Evolutionary conservation across 768 basidiomycete genomes (phyloP).

Genomic region (Amanita fuliginea): DNA sequence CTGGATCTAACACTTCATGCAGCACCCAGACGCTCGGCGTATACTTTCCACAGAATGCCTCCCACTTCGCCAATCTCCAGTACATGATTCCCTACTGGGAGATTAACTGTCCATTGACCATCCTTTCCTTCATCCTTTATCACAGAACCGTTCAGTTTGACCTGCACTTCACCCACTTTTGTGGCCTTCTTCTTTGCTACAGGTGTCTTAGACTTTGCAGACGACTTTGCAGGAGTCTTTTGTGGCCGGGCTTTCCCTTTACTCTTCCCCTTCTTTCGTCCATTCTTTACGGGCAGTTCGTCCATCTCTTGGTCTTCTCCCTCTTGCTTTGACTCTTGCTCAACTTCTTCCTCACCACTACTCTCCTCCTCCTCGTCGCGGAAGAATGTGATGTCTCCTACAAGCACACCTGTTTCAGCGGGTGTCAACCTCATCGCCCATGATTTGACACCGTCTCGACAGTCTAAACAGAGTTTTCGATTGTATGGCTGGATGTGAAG

Average conservation of each 20-base stretch:
- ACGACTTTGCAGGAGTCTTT: conserved; percentile 21
- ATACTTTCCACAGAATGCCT: conserved; percentile 62
- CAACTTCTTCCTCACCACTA: conserved; percentile 43
- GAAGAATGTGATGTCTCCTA: conserved; percentile 44
- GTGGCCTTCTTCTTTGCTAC: conserved; percentile 29
- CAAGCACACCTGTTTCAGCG: conserved; percentile 43
- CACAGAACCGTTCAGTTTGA: conserved; percentile 51
- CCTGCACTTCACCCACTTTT: conserved; percentile 46
- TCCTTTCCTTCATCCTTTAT: conserved; percentile 32
- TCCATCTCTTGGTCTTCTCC: conserved; percentile 36
- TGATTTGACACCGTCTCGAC: conserved; percentile 58
- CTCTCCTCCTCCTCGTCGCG: conserved; percentile 50
- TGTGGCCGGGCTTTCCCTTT: conserved; percentile 26
- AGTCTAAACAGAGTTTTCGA: conserved; percentile 47
- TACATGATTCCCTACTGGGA: conserved; percentile 47
- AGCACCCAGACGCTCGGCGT: conserved; percentile 35
- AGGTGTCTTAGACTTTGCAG: conserved; percentile 17
- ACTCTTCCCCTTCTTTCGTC: conserved; percentile 27
- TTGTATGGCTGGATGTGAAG: conserved; percentile 48
- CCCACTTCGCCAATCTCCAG: conserved; percentile 68
- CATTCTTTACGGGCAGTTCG: conserved; percentile 33
- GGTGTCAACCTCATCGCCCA: conserved; percentile 59
- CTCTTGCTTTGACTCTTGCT: conserved; percentile 23
- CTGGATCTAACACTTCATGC: neutral
- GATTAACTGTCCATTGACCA: conserved; percentile 51